Percentiles rank a stretch among this genome's conserved stretches.
Conservation (phyloP, 1,284 basidiomycete genomes). For the Rhodotorula mucilaginosa region DNA sequence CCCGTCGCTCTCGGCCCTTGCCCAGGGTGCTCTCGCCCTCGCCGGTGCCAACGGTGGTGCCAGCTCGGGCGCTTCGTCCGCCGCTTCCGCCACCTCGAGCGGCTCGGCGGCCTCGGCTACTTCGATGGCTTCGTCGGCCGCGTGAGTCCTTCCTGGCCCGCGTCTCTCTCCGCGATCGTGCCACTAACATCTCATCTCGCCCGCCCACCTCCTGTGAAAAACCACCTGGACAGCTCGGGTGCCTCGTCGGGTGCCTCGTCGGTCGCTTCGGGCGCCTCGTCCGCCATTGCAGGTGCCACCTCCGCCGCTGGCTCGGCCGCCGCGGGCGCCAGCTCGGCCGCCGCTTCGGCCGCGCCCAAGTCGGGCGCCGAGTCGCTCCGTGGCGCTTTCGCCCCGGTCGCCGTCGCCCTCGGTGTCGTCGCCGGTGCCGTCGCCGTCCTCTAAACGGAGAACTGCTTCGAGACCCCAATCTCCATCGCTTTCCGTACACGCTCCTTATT, state of each 20-base stretch:
- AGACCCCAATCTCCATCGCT: not conserved
- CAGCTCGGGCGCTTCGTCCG: not conserved
- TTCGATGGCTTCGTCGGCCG: not conserved
- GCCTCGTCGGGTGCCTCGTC: not conserved
- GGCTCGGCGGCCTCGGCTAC: not conserved
- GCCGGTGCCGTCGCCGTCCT: slow-evolving; percentile 11
- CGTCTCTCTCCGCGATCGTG: too few species aligned
- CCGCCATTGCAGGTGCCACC: not conserved
- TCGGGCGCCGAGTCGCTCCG: not conserved
- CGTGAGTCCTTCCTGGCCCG: too few species aligned
- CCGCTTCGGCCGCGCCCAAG: not conserved
- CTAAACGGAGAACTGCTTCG: not conserved
- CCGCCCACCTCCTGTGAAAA: too few species aligned
- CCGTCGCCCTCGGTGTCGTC: slow-evolving; percentile 1
- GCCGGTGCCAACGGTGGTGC: not conserved
- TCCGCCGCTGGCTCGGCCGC: not conserved
- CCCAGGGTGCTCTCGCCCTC: not conserved
- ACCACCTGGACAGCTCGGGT: not conserved
- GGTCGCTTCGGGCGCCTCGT: not conserved
- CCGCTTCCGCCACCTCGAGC: not conserved
- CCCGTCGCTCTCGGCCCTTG: slow-evolving; percentile 9
- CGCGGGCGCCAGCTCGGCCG: not conserved
- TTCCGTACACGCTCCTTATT: not conserved
- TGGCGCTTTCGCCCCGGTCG: not conserved
- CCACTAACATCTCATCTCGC: too few species aligned